A percentile compares a stretch with the other conserved stretches of the same genome.
phyloP scores from a whole-genome alignment of 2,329 filamentous ascomycete genomes.

The Neofusicoccum parvum region DNA sequence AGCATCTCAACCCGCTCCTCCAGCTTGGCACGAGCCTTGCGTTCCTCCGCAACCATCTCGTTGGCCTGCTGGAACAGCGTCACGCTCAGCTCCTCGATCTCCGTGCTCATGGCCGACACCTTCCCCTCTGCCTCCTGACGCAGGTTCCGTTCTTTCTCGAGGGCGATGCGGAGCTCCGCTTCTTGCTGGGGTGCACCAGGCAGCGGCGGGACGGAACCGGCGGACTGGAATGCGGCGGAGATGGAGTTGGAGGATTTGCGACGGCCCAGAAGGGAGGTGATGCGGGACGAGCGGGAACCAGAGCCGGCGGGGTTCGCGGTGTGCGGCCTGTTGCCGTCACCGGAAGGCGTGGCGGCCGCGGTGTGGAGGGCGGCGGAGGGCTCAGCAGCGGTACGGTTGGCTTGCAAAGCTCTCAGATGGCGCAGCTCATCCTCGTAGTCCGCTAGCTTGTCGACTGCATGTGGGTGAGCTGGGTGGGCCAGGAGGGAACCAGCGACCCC shows the following conservation, averaged over 20 bases:
- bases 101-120: slow-evolving; percentile 66
- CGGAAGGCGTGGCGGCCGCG: slow-evolving; percentile 28
- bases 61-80: slow-evolving; percentile 81
- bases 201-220: slow-evolving; percentile 38
- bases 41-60: slow-evolving; percentile 80
- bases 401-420: slow-evolving; percentile 53
- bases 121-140: slow-evolving; percentile 70
- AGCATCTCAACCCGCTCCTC: slow-evolving; percentile 70
- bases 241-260: slow-evolving; percentile 26
- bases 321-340: slow-evolving; percentile 31
- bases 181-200: slow-evolving; percentile 29
- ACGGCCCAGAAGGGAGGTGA: slow-evolving; percentile 47
- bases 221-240: slow-evolving; percentile 32
- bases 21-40: slow-evolving; percentile 68
- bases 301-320: slow-evolving; percentile 30
- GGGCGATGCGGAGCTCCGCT: slow-evolving; percentile 62
- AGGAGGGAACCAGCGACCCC: not conserved
- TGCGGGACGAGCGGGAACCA: slow-evolving; percentile 38
- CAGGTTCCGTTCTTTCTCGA: slow-evolving; percentile 67
- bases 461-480: slow-evolving; percentile 4
- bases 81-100: slow-evolving; percentile 78
- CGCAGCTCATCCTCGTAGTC: slow-evolving; percentile 80
- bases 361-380: slow-evolving; percentile 24
- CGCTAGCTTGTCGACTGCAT: slow-evolving; percentile 60
- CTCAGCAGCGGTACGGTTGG: slow-evolving; percentile 18